These are phyloP conservation scores for Podila minutissima DNA, from an alignment of 192 early-diverging fungal genomes.

Conservation along the genomic window DNA sequence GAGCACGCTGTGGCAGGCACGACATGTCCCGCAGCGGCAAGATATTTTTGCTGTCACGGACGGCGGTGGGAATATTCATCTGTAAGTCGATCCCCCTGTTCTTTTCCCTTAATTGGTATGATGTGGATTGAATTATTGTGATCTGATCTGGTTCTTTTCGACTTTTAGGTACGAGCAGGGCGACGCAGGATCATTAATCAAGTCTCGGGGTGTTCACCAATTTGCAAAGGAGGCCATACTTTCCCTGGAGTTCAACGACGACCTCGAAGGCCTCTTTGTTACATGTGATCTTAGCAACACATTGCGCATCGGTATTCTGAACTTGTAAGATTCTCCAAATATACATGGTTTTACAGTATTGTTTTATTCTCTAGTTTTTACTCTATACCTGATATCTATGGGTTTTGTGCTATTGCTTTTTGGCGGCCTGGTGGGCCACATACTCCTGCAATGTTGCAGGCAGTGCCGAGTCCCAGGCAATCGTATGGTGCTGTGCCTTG, in stretches of 20 bases:
- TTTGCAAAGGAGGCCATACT: conserved; percentile 19
- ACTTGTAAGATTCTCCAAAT: neutral
- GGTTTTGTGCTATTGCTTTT: neutral
- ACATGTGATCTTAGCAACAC: conserved; percentile 30
- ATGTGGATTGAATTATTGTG: no score
- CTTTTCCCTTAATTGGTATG: neutral
- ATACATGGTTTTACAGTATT: neutral
- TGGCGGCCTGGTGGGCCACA: conserved; percentile 19
- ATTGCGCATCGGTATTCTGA: conserved; percentile 23
- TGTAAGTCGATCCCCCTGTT: conserved; percentile 14
- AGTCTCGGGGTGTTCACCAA: neutral
- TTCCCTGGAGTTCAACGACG: conserved; percentile 38
- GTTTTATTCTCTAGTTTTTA: neutral
- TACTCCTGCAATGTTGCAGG: conserved; percentile 22
- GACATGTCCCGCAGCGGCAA: conserved; percentile 32
- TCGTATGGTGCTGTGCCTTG: conserved; percentile 7
- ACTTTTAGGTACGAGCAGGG: conserved; percentile 20
- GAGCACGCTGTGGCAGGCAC: conserved; percentile 39
- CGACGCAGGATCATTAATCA: conserved; percentile 1
- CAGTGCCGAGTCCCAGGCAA: conserved; percentile 20
- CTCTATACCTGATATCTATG: neutral
- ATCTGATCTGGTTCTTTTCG: neutral
- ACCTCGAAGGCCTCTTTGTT: conserved; percentile 37
- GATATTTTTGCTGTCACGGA: conserved; percentile 31
- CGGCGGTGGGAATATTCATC: conserved; percentile 21